Evolutionary conservation across 768 basidiomycete genomes (phyloP).

Genomic region (Lentinula aciculospora): DNA sequence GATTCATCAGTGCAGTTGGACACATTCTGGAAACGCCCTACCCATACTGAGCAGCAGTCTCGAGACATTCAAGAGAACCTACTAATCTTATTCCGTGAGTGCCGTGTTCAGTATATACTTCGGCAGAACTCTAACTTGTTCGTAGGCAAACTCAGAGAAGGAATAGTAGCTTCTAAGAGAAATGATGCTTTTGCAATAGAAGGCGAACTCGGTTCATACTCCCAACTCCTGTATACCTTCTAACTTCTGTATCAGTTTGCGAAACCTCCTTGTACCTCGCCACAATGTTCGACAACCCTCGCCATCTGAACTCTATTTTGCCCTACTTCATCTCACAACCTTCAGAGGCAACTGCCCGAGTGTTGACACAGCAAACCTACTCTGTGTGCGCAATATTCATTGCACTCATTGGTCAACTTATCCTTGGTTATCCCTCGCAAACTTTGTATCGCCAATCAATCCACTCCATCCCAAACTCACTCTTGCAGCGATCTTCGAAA

Average conservation of each 20-base stretch:
- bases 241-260: constrained; percentile 41
- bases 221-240: background rate
- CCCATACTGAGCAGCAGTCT: constrained; percentile 18
- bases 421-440: constrained; percentile 61
- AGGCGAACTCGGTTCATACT: constrained; percentile 35
- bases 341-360: constrained; percentile 26
- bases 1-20: constrained; percentile 34
- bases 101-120: background rate
- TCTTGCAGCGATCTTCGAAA: constrained; percentile 30
- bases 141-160: constrained; percentile 73
- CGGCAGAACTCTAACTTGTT: background rate
- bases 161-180: constrained; percentile 55
- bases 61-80: constrained; percentile 61
- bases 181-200: constrained; percentile 59
- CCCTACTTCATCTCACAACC: constrained; percentile 51
- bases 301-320: constrained; percentile 58
- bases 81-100: constrained; percentile 68
- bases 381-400: constrained; percentile 33
- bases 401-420: constrained; percentile 54
- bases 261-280: constrained; percentile 69
- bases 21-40: constrained; percentile 36
- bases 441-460: constrained; percentile 43
- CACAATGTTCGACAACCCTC: constrained; percentile 52
- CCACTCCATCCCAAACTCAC: constrained; percentile 30
- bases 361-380: constrained; percentile 10